These are phyloP conservation scores for Mucor saturninus DNA, from an alignment of 371 early-diverging fungal genomes.

Conservation along the genomic window DNA sequence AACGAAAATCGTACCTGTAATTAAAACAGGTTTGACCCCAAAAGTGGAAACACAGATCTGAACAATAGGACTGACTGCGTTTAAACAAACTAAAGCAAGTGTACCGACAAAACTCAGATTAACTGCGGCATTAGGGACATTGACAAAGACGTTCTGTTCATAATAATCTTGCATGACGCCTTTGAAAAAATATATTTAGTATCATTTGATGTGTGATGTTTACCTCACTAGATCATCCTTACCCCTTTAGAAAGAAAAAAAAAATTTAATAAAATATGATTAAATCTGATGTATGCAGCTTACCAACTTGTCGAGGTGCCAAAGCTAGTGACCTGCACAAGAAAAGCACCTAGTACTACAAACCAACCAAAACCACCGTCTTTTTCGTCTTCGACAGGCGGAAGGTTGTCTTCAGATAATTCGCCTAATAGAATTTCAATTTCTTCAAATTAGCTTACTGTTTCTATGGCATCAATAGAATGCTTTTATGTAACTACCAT, in stretches of 20 bases:
- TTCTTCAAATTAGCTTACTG: no score
- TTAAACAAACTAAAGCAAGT: conserved; percentile 26
- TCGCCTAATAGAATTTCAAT: background rate
- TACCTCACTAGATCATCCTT: background rate
- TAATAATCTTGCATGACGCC: conserved; percentile 40
- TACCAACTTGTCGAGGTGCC: conserved; percentile 51
- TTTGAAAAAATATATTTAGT: conserved; percentile 6
- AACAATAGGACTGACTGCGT: conserved; percentile 30
- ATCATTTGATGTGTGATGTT: background rate
- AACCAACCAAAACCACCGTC: conserved; percentile 69
- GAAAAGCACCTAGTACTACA: conserved; percentile 59
- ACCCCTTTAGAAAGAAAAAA: conserved; percentile 23
- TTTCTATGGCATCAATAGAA: background rate
- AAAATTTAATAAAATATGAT: background rate
- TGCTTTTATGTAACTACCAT: conserved; percentile 3
- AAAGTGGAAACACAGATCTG: conserved; percentile 32
- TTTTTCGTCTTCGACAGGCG: conserved; percentile 5
- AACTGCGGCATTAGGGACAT: conserved; percentile 6
- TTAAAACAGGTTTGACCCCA: conserved; percentile 29
- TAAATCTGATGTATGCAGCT: background rate
- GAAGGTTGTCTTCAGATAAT: conserved; percentile 3
- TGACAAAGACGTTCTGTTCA: conserved; percentile 10
- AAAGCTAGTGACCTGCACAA: conserved; percentile 62
- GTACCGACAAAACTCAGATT: conserved; percentile 45
- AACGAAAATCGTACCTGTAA: conserved; percentile 28